Conservation (phyloP, 2,329 filamentous ascomycete species). For the Sarocladium brachiariae region DNA sequence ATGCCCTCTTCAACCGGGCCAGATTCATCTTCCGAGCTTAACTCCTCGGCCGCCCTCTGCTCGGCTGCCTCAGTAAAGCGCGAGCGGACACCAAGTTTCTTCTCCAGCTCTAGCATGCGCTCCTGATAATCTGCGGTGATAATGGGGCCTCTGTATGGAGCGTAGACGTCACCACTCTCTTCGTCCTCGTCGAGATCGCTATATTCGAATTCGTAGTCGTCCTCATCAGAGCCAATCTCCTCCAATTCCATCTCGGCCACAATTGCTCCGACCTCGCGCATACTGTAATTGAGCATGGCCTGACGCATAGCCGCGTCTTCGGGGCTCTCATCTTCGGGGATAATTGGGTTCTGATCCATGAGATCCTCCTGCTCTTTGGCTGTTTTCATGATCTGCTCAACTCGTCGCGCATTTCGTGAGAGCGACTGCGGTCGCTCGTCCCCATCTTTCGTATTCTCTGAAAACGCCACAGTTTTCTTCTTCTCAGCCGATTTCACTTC, state of each 20-base stretch:
- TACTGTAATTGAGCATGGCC: conserved; percentile 85
- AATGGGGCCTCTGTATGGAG: conserved; percentile 60
- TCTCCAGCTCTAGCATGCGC: conserved; percentile 81
- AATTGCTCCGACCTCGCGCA: conserved; percentile 83
- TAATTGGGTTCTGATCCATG: conserved; percentile 39
- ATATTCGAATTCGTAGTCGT: conserved; percentile 43
- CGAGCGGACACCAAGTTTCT: conserved; percentile 58
- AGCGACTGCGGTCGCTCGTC: conserved; percentile 1
- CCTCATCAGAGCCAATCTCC: conserved; percentile 53
- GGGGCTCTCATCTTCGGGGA: conserved; percentile 66
- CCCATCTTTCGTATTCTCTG: conserved; percentile 48
- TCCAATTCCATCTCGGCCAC: conserved; percentile 88
- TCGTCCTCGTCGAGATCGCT: conserved; percentile 44
- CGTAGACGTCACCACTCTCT: conserved; percentile 65
- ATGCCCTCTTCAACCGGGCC: conserved; percentile 42
- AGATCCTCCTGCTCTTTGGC: conserved; percentile 48
- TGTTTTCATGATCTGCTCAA: conserved; percentile 50
- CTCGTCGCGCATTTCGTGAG: conserved; percentile 36
- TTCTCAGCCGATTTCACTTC: conserved; percentile 21
- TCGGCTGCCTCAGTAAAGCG: conserved; percentile 48
- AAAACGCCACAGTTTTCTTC: conserved; percentile 59
- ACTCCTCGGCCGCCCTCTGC: conserved; percentile 21
- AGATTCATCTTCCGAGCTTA: conserved; percentile 25
- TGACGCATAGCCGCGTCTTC: conserved; percentile 76
- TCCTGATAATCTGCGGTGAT: conserved; percentile 69